Evolutionary conservation across 495 filamentous ascomycete species (phyloP), one percentile per base, ranked within the genome.

Genomic region (Talaromyces thailandensis): DNA sequence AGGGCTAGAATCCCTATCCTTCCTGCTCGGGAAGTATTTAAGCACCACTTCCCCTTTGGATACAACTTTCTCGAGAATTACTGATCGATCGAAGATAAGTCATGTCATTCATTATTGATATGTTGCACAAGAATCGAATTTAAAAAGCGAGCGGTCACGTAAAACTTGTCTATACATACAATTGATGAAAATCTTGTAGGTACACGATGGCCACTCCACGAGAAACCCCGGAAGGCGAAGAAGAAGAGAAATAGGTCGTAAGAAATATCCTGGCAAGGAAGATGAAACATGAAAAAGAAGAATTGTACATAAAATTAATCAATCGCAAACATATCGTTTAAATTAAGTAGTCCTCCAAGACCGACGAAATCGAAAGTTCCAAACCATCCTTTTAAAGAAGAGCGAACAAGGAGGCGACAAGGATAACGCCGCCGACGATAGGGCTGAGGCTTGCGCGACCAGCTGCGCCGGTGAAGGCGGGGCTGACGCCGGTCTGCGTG

Each of bases 401-500:
- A 31, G 43, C 40, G 3, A 61, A 23, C 24, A 61, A 23, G 16
- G 40, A 61, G 8, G 25, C 28, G 12, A 35, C 14, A 31, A 51
- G 43, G 23, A 48, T 31, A 9, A 55, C 24, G 40, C 40, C 53
- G 40, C 58, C 60, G 0, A 61, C 60, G 8, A 63, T 40, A 23
- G 62, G 50, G 32, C 50, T 62, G 18, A 63, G 35, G 28, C 60
- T 45, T 25, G 58, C 23, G 3, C 55, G 57, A 25, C 63, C 58
- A 21, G 51, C 64, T 12, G 70, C 48, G 14, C 57, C 35, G 25
- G 58, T 69, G 35, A 18, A 53, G 21, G 53, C 61, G 23, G 65
- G 35, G 32, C 43, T 61, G 59, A 61, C 43, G 8, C 59, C 40
- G 9, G 59, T 31, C 23, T 61, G 37, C 21, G 59, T 61, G 45